Percentiles rank a stretch among this genome's conserved stretches.
Conservation (phyloP, 805 yeast genomes). For the Saccharomycopsis malanga region DNA sequence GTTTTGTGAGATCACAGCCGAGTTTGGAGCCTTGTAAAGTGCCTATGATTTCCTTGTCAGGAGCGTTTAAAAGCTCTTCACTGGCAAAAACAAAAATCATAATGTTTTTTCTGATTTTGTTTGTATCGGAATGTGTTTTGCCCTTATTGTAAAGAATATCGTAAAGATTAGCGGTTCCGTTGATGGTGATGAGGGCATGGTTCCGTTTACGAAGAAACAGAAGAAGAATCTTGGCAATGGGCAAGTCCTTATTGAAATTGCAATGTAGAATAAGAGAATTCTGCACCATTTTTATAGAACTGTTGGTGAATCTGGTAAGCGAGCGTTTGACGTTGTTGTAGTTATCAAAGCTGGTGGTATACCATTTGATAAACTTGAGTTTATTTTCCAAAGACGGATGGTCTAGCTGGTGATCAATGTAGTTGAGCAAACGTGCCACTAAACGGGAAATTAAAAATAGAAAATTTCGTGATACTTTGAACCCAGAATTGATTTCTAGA, state of each 20-base stretch:
- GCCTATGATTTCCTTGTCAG: slow-evolving; percentile 36
- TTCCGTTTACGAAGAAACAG: slow-evolving; percentile 29
- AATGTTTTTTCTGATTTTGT: background rate
- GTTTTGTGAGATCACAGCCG: slow-evolving; percentile 41
- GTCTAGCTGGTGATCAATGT: slow-evolving; percentile 62
- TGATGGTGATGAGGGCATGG: slow-evolving; percentile 49
- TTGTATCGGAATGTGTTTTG: slow-evolving; percentile 30
- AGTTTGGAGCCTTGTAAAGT: slow-evolving; percentile 41
- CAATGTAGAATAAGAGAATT: slow-evolving; percentile 61
- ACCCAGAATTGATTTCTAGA: slow-evolving; percentile 67
- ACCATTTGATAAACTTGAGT: slow-evolving; percentile 49
- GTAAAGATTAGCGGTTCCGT: slow-evolving; percentile 40
- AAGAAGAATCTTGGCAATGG: slow-evolving; percentile 6
- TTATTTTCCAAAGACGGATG: slow-evolving; percentile 36
- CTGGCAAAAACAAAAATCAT: slow-evolving; percentile 68
- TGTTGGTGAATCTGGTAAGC: slow-evolving; percentile 66
- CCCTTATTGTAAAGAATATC: slow-evolving; percentile 77
- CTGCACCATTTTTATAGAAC: slow-evolving; percentile 61
- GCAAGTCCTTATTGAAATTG: slow-evolving; percentile 25
- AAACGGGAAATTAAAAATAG: slow-evolving; percentile 57
- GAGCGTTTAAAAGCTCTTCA: slow-evolving; percentile 32
- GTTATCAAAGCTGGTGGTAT: slow-evolving; percentile 57
- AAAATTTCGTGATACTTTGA: slow-evolving; percentile 73
- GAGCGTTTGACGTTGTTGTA: slow-evolving; percentile 75
- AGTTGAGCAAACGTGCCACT: slow-evolving; percentile 59